Evolutionary conservation across 2,329 filamentous ascomycete species (phyloP).

Genomic region (Curvularia lunata): DNA sequence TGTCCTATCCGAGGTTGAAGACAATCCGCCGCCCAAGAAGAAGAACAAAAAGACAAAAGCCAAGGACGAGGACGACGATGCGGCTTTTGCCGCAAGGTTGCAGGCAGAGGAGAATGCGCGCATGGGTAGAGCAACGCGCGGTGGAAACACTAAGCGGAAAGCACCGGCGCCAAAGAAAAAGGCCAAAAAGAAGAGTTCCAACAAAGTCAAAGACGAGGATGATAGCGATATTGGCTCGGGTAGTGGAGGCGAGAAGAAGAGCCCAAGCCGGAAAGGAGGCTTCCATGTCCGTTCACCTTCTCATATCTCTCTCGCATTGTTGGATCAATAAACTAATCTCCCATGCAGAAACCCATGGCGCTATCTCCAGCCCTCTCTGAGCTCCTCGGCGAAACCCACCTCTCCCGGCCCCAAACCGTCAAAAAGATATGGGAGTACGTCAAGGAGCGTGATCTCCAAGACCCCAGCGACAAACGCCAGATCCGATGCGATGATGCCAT

Average conservation of each 20-base stretch:
- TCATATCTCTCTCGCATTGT: background rate
- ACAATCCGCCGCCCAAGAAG: constrained; percentile 54
- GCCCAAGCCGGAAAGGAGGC: constrained; percentile 78
- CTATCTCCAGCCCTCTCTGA: constrained; percentile 73
- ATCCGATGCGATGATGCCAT: constrained; percentile 92
- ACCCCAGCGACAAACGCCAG: constrained; percentile 87
- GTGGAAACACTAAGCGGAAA: constrained; percentile 66
- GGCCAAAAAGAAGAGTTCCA: constrained; percentile 74
- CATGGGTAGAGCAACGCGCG: constrained; percentile 73
- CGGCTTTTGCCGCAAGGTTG: constrained; percentile 81
- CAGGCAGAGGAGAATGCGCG: constrained; percentile 88
- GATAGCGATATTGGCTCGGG: constrained; percentile 77
- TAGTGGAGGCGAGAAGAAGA: constrained; percentile 66
- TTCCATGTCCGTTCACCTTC: constrained; percentile 71
- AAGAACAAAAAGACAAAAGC: constrained; percentile 71
- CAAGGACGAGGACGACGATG: constrained; percentile 79
- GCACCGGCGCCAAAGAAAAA: constrained; percentile 65
- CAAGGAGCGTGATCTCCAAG: constrained; percentile 84
- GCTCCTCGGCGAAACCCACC: constrained; percentile 75
- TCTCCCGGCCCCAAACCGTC: constrained; percentile 93
- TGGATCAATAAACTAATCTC: constrained; percentile 31
- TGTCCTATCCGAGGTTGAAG: constrained; percentile 51
- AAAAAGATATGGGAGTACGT: constrained; percentile 98
- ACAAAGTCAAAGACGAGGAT: constrained; percentile 77
- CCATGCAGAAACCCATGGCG: constrained; percentile 71